phyloP scores from a whole-genome alignment of 768 basidiomycete species.

The Boletus sp. region DNA sequence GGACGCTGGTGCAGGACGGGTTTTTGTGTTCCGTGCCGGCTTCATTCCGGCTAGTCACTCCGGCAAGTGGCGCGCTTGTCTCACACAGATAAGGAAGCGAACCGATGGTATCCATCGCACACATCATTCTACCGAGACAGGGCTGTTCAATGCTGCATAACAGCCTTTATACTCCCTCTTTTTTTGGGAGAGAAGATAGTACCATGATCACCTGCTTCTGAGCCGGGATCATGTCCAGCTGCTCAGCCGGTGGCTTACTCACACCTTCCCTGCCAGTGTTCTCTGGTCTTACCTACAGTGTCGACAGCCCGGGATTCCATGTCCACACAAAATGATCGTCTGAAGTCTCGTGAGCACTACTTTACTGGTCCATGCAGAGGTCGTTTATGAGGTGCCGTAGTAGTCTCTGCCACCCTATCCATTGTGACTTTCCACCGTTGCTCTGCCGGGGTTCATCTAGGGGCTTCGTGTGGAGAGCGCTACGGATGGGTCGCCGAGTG shows the following conservation, averaged over 20 bases:
- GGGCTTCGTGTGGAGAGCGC: not conserved
- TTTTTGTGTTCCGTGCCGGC: constrained; percentile 17
- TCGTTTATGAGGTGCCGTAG: not conserved
- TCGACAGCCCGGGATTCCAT: too few relatives aligned
- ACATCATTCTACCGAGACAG: not conserved
- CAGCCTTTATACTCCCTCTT: not conserved
- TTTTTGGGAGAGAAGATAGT: not conserved
- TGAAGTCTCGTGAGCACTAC: not conserved
- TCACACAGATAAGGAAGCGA: constrained; percentile 1
- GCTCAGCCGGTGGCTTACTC: not conserved
- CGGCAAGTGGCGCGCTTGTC: not conserved
- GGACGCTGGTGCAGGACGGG: constrained; percentile 1
- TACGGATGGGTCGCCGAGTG: not conserved
- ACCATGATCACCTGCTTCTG: not conserved
- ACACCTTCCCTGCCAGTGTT: not conserved
- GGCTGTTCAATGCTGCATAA: not conserved
- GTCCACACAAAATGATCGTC: not conserved
- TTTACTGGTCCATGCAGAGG: not conserved
- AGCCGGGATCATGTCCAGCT: not conserved
- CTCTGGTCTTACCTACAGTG: not conserved
- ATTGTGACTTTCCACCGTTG: too few relatives aligned
- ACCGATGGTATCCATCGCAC: not conserved
- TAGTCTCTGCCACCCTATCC: not conserved
- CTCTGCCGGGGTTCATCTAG: not conserved
- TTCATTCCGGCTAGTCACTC: not conserved